These are phyloP conservation scores for Fusarium burgessii DNA, from an alignment of 2,329 filamentous ascomycete genomes.

Conservation along the genomic window DNA sequence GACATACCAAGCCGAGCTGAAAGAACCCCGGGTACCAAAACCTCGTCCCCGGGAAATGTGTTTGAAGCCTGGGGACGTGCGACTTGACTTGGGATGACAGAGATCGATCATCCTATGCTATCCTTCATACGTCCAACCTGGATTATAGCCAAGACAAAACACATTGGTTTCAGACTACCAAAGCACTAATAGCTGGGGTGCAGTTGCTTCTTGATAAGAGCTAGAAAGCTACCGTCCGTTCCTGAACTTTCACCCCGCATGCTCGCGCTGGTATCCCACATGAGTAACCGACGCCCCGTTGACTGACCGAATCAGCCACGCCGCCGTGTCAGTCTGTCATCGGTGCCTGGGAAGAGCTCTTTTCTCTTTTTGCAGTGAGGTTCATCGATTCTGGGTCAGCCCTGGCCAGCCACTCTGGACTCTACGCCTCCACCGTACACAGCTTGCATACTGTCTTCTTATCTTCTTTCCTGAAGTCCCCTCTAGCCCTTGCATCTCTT, in stretches of 20 bases:
- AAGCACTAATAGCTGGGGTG: neutral
- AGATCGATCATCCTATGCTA: conserved; percentile 17
- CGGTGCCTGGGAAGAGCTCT: conserved; percentile 17
- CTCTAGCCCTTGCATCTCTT: conserved; percentile 27
- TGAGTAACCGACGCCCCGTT: conserved; percentile 11
- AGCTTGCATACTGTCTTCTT: conserved; percentile 18
- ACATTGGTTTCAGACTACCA: neutral
- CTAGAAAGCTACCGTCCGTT: neutral
- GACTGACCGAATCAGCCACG: conserved; percentile 16
- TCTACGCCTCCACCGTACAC: conserved; percentile 16
- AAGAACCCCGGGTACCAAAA: conserved; percentile 10
- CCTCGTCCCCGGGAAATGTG: conserved; percentile 15
- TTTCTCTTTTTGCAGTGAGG: conserved; percentile 2
- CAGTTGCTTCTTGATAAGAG: neutral
- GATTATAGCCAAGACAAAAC: neutral
- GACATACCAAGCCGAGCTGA: conserved; percentile 42
- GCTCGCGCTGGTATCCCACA: conserved; percentile 20
- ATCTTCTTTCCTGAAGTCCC: conserved; percentile 12
- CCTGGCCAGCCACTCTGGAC: conserved; percentile 28
- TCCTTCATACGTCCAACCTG: neutral
- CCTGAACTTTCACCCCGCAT: conserved; percentile 9
- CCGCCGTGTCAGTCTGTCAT: conserved; percentile 10
- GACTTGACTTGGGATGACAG: conserved; percentile 9
- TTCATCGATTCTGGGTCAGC: conserved; percentile 21
- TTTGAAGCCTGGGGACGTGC: neutral